Base-by-base conservation (phyloP, 345 rosid genomes). In the Moricandia arvensis region DNA sequence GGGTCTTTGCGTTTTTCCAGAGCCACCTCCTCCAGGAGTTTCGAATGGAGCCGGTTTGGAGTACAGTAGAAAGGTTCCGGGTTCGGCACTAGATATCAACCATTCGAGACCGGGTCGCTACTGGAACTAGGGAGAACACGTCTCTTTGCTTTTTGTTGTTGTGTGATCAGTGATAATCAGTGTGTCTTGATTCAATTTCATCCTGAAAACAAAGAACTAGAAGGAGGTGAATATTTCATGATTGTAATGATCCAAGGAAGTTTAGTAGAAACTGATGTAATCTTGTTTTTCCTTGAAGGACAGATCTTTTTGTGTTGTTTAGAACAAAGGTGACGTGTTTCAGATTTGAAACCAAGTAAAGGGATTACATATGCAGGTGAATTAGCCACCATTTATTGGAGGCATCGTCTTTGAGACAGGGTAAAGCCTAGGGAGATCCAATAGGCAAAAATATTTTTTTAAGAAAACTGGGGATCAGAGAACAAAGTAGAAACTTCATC, bases 51-150 rank as follows among this genome's bases (percentile, higher is more conserved):
- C 70, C 30, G 78, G 85, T 80, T 84, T 85, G 78, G 90, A 86
- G 66, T 83, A 80, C 77, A 85, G 86, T 84, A 85, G 86, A 74
- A 87, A 96, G 81, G 80, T 74, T 81, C 80, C 80, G n/a, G 88
- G 95, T 73, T 69, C 89, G 12, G 24, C 86, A 45, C 54, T 82
- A 83, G 94, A 93, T 76, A 71, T 73, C 82, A 84, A 79, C 70
- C 90, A 80, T 47, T 31, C 82, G 81, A 88, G 91, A 83, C 85
- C 91, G 27, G 79, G 82, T 43, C 87, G 87, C 75, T 79, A 80
- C 78, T 85, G 80, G 80, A 37, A 35, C 83, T 15, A 83, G 82
- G 83, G 76, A 82, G 29, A 21, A 29, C 47, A 62, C 64, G 15
- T 58, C 1, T 18, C 8, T 11, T 59, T 27, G 8, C 3, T 47